Conservation (phyloP, 2,329 filamentous ascomycete species). For the Phialemonium atrogriseum region DNA sequence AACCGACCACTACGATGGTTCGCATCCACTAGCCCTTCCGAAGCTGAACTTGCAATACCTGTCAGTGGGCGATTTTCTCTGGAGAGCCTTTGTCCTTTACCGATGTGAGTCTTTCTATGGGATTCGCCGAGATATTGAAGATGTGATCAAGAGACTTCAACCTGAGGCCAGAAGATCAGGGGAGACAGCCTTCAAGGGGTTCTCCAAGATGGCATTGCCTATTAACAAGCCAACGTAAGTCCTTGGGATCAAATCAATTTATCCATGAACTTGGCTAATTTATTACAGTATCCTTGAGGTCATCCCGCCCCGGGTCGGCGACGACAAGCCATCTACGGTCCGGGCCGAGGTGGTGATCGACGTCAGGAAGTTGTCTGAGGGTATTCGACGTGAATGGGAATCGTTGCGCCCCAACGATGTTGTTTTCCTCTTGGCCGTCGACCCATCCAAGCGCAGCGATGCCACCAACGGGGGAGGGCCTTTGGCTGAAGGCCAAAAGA, state of each 20-base stretch:
- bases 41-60: constrained; percentile 95
- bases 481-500: constrained; percentile 45
- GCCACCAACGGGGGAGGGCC: constrained; percentile 42
- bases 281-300: constrained; percentile 64
- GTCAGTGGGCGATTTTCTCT: constrained; percentile 92
- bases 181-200: constrained; percentile 69
- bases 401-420: constrained; percentile 78
- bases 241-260: neutral
- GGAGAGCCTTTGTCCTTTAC: constrained; percentile 84
- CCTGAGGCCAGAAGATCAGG: constrained; percentile 58
- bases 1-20: constrained; percentile 82
- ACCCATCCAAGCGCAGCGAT: constrained; percentile 46
- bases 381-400: constrained; percentile 82
- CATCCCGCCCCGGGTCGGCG: constrained; percentile 73
- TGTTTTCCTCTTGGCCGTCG: constrained; percentile 75
- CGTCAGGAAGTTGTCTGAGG: constrained; percentile 67
- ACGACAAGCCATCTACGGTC: constrained; percentile 73
- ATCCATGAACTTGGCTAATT: constrained; percentile 12
- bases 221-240: constrained; percentile 67
- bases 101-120: constrained; percentile 89
- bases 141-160: constrained; percentile 68
- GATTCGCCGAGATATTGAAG: constrained; percentile 84
- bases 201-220: constrained; percentile 84
- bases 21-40: constrained; percentile 77
- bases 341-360: constrained; percentile 81